Base-by-base conservation (phyloP, 805 yeast genomes). In the Komagataella pastoris region DNA sequence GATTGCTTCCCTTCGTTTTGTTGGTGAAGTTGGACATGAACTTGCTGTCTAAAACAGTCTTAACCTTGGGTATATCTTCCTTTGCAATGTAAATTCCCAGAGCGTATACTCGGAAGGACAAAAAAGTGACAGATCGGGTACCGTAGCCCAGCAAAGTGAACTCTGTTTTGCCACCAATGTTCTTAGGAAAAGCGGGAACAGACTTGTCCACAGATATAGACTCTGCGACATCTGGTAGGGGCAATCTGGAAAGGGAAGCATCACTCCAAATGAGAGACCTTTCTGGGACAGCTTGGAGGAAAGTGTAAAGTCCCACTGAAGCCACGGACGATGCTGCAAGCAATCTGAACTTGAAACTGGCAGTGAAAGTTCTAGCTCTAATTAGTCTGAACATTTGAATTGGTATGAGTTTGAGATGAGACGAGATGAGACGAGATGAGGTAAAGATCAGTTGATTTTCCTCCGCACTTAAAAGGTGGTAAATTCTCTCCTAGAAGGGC, bases 81-180 rank as follows among this genome's bases (percentile, higher is more conserved):
- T 72, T 63, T 5, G 88, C 83, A 46, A 87, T 71, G 62, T 91
- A 91, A 6, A 93, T 68, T 0, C 96, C 98, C 44, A 87, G 71
- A 0, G 88, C 95, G 62, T 91, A 91, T 1, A 93, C 97, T 58
- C 81, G 88, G 70, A 93, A 80, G 23, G 76, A 74, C 46, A 90
- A 58, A 60, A 93, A 86, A 0, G 97, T 86, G 17, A 91, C 97
- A 0, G 85, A 70, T 61, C 98, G 74, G 2, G 81, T 77, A 1
- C 99, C 98, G 52, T 78, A 75, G 0, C 96, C 98, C 3, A 93
- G 59, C 36, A 90, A 64, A 19, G 75, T 68, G 61, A 73, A 85
- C 3, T 69, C 62, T 1, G 57, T 55, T 3, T 49, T 47, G 6
- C 55, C 53, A 4, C 50, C 46, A 5, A 63, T 54, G 6, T 50